phyloP scores from a whole-genome alignment of 1,139 yeast species.

The Yamadazyma taylorii region DNA sequence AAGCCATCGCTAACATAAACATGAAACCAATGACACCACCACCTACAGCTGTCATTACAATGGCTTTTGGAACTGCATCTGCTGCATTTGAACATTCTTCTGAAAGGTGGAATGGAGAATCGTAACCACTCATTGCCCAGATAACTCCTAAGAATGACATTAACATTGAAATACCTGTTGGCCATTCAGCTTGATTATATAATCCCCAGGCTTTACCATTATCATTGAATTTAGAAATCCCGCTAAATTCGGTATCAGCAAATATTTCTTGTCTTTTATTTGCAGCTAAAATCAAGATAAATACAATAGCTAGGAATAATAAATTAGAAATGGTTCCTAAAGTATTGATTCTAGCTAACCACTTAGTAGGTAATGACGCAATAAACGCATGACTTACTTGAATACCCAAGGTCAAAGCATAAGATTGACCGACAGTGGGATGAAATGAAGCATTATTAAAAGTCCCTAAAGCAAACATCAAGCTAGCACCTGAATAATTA shows the following conservation, averaged over 20 bases:
- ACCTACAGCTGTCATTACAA: slow-evolving; percentile 58
- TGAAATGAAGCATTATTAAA: slow-evolving; percentile 33
- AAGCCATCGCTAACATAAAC: slow-evolving; percentile 65
- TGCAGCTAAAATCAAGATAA: slow-evolving; percentile 58
- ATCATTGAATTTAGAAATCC: slow-evolving; percentile 49
- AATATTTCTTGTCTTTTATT: slow-evolving; percentile 40
- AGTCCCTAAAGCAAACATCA: slow-evolving; percentile 57
- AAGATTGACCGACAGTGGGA: slow-evolving; percentile 52
- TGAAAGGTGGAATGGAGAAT: slow-evolving; percentile 70
- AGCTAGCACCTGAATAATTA: slow-evolving; percentile 57
- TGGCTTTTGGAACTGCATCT: slow-evolving; percentile 66
- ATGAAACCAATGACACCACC: slow-evolving; percentile 66
- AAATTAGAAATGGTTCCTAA: slow-evolving; percentile 53
- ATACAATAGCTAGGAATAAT: slow-evolving; percentile 53
- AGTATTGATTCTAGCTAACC: slow-evolving; percentile 56
- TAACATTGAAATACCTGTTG: slow-evolving; percentile 60
- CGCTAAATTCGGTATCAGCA: slow-evolving; percentile 16
- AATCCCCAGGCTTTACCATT: slow-evolving; percentile 57
- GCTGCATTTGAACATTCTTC: slow-evolving; percentile 71
- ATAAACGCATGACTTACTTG: slow-evolving; percentile 51
- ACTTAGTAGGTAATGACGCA: slow-evolving; percentile 53
- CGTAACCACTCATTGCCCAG: slow-evolving; percentile 80
- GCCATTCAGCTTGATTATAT: slow-evolving; percentile 65
- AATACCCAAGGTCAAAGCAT: slow-evolving; percentile 51
- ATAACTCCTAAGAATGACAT: slow-evolving; percentile 65